Base-by-base conservation (phyloP, 352 stramenopile genomes). In the Peronospora destructor region DNA sequence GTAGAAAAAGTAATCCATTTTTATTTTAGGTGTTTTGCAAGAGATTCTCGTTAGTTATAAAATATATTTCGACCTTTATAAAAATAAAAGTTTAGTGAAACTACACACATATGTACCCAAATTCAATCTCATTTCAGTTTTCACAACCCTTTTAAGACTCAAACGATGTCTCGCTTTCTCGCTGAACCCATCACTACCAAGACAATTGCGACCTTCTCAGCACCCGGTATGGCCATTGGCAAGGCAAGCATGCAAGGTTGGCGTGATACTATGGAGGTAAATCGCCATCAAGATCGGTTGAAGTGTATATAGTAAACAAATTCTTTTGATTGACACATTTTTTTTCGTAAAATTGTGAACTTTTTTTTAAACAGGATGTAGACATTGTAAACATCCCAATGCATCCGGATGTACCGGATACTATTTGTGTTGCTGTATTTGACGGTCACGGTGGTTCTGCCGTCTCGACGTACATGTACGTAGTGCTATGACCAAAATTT, bases 181-280 rank as follows among this genome's bases (percentile, higher is more conserved):
- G 64, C 79, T 21, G 83, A 91, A 61, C 83, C 83, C 30, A 79
- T 83, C 38, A 91, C 78, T 23, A 69, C 70, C 30, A 94, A 94
- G 57, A 62, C 76, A 19, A 86, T 78, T 33, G 58, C 61, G 39
- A 56, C 49, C 35, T 71, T 71, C 53, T 61, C 46, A 1, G 71
- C 61, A 23, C 57, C 66, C 3, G 72, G 66, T 23, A 56, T 94
- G 47, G 49, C 42, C n/a, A 82, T 94, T 45, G 80, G 68, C 55
- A 84, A 73, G 49, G 62, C 74, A 17, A 61, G 67, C 38, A 94
- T 94, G 83, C 83, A 94, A 47, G 83, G 83, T 16, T 94, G 83
- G 83, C 76, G 83, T 21, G 79, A 91, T 41, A 71, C 71, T 0
- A 94, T 94, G 83, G 83, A 94, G 73, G 83, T 87, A 30, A 21